Conservation (phyloP, 306 rosid species). For the Sicyos baderoa region DNA sequence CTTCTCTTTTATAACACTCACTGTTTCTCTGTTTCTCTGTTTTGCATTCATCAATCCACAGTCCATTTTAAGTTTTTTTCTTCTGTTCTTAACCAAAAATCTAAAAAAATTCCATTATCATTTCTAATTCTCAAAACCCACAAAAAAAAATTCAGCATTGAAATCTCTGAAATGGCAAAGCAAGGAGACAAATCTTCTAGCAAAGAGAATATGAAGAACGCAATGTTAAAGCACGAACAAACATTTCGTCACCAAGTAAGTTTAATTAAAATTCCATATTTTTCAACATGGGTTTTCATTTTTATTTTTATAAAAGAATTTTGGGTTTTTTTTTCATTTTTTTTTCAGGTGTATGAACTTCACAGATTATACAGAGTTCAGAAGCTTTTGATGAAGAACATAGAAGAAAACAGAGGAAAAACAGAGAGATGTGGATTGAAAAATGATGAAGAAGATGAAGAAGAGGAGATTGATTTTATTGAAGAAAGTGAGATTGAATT, state of each 20-base stretch:
- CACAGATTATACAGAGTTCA: constrained; percentile 75
- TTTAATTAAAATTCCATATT: background rate
- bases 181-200: constrained; percentile 40
- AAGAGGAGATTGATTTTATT: constrained; percentile 34
- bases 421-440: constrained; percentile 38
- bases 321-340: background rate
- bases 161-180: constrained; percentile 45
- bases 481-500: constrained; percentile 73
- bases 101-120: background rate
- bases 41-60: background rate
- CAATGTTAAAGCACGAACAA: constrained; percentile 72
- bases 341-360: constrained; percentile 63
- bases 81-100: background rate
- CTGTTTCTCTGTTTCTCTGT: too few species aligned
- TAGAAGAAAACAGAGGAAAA: constrained; percentile 24
- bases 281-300: background rate
- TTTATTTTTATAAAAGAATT: background rate
- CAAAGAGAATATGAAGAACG: constrained; percentile 61
- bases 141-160: too few species aligned
- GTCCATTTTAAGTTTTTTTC: background rate
- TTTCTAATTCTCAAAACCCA: background rate
- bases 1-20: too few species aligned
- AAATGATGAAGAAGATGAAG: constrained; percentile 22
- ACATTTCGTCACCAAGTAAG: constrained; percentile 77
- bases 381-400: constrained; percentile 62